These are phyloP conservation scores for Pascua guehoae DNA, from an alignment of 1,284 basidiomycete species.

Conservation along the genomic window DNA sequence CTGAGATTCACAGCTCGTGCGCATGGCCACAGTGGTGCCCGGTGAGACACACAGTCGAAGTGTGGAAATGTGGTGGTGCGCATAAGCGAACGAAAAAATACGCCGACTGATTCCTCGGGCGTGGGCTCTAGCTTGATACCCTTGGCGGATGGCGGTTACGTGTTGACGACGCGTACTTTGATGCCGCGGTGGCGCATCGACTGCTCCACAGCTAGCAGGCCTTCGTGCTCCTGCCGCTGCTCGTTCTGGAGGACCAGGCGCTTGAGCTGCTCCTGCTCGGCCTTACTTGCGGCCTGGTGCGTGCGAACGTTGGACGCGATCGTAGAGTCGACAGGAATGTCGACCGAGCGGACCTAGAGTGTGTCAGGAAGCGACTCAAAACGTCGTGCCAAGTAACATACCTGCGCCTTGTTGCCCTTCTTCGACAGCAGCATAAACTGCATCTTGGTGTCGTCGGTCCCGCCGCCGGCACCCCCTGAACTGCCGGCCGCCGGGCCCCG, in stretches of 20 bases:
- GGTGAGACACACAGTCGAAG: too few species aligned
- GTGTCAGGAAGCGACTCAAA: neutral
- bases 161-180: slow-evolving; percentile 30
- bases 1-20: too few species aligned
- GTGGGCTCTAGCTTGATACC: neutral
- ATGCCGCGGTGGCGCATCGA: slow-evolving; percentile 35
- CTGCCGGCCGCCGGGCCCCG: slow-evolving; percentile 57
- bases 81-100: too few species aligned
- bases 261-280: slow-evolving; percentile 93
- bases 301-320: slow-evolving; percentile 83
- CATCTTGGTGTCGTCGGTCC: slow-evolving; percentile 57
- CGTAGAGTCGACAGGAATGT: slow-evolving; percentile 78
- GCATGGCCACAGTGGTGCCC: too few species aligned
- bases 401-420: slow-evolving; percentile 88
- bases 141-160: neutral
- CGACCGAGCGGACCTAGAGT: slow-evolving; percentile 70
- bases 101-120: too few species aligned
- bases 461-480: neutral
- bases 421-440: slow-evolving; percentile 91
- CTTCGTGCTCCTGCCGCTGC: slow-evolving; percentile 39
- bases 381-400: slow-evolving; percentile 39
- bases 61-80: too few species aligned
- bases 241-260: slow-evolving; percentile 63
- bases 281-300: slow-evolving; percentile 84
- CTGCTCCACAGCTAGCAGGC: slow-evolving; percentile 29